Evolutionary conservation across 2,329 filamentous ascomycete species (phyloP), one percentile per base, ranked within the genome.

Genomic region (Dryadomyces quercivorus): DNA sequence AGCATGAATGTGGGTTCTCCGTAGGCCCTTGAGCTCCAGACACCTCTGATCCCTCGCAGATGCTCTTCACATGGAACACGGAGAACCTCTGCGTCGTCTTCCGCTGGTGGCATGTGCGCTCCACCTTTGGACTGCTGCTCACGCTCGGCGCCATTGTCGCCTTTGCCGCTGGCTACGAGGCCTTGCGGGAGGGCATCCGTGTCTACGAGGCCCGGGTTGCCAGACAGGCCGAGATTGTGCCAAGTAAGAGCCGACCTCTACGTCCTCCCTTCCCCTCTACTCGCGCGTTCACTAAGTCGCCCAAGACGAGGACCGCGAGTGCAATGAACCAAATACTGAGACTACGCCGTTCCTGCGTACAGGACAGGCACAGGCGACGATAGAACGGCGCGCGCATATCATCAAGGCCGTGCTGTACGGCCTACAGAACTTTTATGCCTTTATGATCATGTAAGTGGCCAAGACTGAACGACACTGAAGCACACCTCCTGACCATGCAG

Each of bases 11-110:
- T 92, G 72, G 64, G 84, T 64, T 18, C 15, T 50, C n/a, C 10
- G 5, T n/a, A 22, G 5, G 40, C n/a, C 12, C 18, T 36, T 16
- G 20, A 42, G 49, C 16, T 15, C 12, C 18, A n/a, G 9, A 13
- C 34, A 18, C n/a, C 1, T 26, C 46, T 34, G 36, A 42, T 22
- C 5, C 44, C 9, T 20, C 31, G 15, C 62, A 95, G 90, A 97
- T 96, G 92, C 82, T 97, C 61, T 98, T 98, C 75, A 97, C 90
- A 58, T 98, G 92, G 92, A 82, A 90, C 68, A 92, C 91, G 2
- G 81, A 77, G 55, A 86, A 97, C 72, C 88, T 98, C 60, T 98
- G 93, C 78, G 94, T 98, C 70, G 81, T 98, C 69, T 98, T 97
- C 76, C 79, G 78, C 63, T 82, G 84, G 70, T 98, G 93, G 93